Evolutionary conservation across 306 rosid species (phyloP).

Genomic region (Quillaja saponaria): DNA sequence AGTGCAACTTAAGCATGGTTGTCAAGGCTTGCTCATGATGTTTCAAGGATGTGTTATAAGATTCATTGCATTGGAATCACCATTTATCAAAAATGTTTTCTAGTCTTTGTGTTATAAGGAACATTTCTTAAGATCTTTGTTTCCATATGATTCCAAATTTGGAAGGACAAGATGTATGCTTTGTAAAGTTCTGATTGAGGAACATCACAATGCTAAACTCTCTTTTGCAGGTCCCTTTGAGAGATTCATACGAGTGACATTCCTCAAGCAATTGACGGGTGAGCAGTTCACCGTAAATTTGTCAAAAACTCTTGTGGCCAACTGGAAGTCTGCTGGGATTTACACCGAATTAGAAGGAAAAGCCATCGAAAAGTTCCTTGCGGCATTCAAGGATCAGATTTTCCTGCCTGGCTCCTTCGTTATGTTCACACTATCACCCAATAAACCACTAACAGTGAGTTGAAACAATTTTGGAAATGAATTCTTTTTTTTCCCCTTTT

Average conservation of each 20-base stretch:
- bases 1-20: no score
- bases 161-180: no score
- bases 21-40: no score
- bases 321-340: slow-evolving; percentile 63
- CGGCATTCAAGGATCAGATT: slow-evolving; percentile 48
- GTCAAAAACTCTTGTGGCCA: slow-evolving; percentile 59
- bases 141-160: no score
- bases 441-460: slow-evolving; percentile 58
- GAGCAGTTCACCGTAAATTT: slow-evolving; percentile 60
- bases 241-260: slow-evolving; percentile 54
- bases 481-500: background rate
- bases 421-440: slow-evolving; percentile 59
- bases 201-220: no score
- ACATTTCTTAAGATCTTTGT: no score
- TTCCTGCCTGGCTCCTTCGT: slow-evolving; percentile 69
- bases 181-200: no score
- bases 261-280: slow-evolving; percentile 53
- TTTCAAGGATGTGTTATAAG: no score
- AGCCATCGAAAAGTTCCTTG: slow-evolving; percentile 51
- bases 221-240: slow-evolving; percentile 63
- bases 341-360: slow-evolving; percentile 67
- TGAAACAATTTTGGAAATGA: background rate
- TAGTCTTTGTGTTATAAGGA: no score
- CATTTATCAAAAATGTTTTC: no score
- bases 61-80: no score